These are phyloP conservation scores for Sphagnum tenellum DNA, from an alignment of 225 moss, liverwort and hornwort species.

Conservation along the genomic window DNA sequence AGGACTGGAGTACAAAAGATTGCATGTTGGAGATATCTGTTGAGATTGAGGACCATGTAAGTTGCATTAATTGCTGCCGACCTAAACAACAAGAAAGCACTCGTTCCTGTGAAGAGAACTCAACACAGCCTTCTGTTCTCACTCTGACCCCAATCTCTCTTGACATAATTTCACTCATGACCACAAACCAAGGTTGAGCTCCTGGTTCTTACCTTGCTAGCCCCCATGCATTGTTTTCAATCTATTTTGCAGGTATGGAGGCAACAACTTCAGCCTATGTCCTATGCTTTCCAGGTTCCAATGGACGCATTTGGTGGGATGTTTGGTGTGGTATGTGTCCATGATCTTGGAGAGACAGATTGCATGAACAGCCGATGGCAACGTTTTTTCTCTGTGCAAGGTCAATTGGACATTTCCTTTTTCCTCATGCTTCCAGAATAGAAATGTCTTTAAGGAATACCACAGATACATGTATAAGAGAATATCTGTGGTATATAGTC, in stretches of 20 bases:
- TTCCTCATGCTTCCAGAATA: too few relatives aligned
- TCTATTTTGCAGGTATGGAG: conserved; percentile 20
- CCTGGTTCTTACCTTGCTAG: too few relatives aligned
- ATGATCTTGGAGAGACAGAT: conserved; percentile 7
- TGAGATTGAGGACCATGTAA: conserved; percentile 24
- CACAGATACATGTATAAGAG: too few relatives aligned
- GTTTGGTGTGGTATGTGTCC: conserved; percentile 28
- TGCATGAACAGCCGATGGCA: conserved; percentile 20
- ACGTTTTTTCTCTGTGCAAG: conserved; percentile 28
- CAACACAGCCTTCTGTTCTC: too few relatives aligned
- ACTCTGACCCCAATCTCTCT: too few relatives aligned
- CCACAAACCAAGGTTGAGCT: too few relatives aligned
- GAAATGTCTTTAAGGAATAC: too few relatives aligned
- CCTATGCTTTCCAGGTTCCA: conserved; percentile 33
- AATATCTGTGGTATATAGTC: too few relatives aligned
- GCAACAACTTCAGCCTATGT: conserved; percentile 16
- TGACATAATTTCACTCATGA: too few relatives aligned
- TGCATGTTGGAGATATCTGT: conserved; percentile 23
- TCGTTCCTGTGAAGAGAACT: too few relatives aligned
- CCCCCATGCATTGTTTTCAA: too few relatives aligned
- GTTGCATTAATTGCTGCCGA: not conserved
- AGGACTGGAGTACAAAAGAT: conserved; percentile 7
- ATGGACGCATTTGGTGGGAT: conserved; percentile 18
- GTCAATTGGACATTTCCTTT: conserved; percentile 2
- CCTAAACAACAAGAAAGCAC: too few relatives aligned